Conservation (phyloP, 768 basidiomycete species). For the Sarcomyxa edulis region DNA sequence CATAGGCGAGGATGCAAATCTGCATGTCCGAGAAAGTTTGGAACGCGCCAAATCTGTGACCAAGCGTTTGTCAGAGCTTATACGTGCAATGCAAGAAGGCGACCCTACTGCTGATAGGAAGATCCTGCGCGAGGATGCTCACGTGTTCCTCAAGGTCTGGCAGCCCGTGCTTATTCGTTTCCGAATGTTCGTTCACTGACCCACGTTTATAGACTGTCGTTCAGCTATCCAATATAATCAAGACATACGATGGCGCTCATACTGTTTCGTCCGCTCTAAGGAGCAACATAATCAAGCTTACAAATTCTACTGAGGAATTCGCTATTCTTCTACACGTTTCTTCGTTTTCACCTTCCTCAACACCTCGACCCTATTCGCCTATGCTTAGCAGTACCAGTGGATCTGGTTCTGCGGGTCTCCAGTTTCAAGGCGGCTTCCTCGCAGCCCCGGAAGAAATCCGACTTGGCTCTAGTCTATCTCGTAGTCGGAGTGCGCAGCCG, state of each 20-base stretch:
- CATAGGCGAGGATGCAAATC: conserved; percentile 38
- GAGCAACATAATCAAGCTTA: conserved; percentile 68
- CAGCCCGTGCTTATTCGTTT: not conserved
- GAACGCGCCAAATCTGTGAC: conserved; percentile 63
- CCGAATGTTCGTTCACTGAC: not conserved
- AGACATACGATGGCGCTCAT: conserved; percentile 55
- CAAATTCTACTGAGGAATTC: conserved; percentile 82
- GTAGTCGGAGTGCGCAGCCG: conserved; percentile 53
- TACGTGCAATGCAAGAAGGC: conserved; percentile 53
- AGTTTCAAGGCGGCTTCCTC: conserved; percentile 9
- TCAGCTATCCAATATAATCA: conserved; percentile 69
- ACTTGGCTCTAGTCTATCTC: conserved; percentile 49
- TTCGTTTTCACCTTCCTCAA: conserved; percentile 61
- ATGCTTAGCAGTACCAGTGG: conserved; percentile 32
- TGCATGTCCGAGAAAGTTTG: conserved; percentile 49
- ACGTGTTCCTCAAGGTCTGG: conserved; percentile 74
- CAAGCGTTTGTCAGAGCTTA: conserved; percentile 50
- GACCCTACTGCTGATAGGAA: conserved; percentile 51
- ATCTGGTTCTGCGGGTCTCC: too few relatives aligned
- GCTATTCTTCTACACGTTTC: conserved; percentile 84
- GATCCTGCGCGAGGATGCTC: conserved; percentile 70
- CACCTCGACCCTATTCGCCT: conserved; percentile 56
- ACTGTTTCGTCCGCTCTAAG: conserved; percentile 52
- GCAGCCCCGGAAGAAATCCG: conserved; percentile 39
- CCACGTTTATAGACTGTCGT: conserved; percentile 56